phyloP scores from a whole-genome alignment of 192 early-diverging fungal species.

The Coemansia aciculifera region DNA sequence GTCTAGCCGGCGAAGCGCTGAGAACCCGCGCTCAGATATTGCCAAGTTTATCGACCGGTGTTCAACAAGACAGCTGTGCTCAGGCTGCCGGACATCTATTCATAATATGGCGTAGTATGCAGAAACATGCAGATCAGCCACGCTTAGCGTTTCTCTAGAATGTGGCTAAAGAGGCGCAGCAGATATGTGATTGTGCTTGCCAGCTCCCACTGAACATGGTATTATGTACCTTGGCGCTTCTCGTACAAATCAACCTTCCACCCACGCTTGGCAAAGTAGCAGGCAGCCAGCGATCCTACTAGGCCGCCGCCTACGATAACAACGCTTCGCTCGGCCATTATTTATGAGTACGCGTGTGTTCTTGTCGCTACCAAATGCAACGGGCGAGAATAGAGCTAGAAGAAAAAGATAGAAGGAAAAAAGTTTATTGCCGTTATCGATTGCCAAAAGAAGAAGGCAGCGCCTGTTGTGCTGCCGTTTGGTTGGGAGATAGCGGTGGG shows the following conservation, averaged over 20 bases:
- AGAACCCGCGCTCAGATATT: slow-evolving; percentile 81
- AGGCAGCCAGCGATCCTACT: slow-evolving; percentile 83
- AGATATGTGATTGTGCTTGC: slow-evolving; percentile 7
- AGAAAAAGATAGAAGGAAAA: background rate
- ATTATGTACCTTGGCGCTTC: slow-evolving; percentile 59
- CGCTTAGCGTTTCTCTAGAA: background rate
- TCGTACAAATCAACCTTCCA: slow-evolving; percentile 91
- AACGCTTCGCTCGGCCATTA: slow-evolving; percentile 35
- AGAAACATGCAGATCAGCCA: background rate
- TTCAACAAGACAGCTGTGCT: slow-evolving; percentile 55
- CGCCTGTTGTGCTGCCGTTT: background rate
- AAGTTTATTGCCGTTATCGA: background rate
- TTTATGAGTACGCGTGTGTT: background rate
- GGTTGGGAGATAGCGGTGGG: background rate
- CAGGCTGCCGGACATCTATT: slow-evolving; percentile 66
- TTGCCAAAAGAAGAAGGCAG: background rate
- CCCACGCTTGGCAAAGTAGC: slow-evolving; percentile 89
- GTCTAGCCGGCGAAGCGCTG: slow-evolving; percentile 73
- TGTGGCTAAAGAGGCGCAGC: background rate
- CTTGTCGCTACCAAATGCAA: background rate
- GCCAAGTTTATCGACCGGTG: slow-evolving; percentile 94
- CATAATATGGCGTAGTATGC: background rate
- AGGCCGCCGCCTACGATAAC: slow-evolving; percentile 90
- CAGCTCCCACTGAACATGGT: background rate
- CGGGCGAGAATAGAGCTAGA: slow-evolving; percentile 7